These are phyloP conservation scores for Escovopsis sp. DNA, from an alignment of 2,329 filamentous ascomycete species.

Conservation along the genomic window DNA sequence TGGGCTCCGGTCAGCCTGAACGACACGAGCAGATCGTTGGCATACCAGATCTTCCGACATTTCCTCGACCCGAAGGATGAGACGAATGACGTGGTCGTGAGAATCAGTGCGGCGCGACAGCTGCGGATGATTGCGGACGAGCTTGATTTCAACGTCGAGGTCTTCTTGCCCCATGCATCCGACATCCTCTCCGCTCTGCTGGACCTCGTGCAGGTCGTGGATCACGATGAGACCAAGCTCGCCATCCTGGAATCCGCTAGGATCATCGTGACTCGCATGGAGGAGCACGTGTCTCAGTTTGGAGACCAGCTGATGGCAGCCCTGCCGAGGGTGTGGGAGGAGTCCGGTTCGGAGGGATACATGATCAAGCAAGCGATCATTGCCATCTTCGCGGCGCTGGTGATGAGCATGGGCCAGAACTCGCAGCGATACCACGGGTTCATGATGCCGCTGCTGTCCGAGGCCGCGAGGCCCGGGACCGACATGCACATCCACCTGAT, in stretches of 20 bases:
- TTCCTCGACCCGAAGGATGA: slow-evolving; percentile 64
- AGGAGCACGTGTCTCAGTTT: slow-evolving; percentile 50
- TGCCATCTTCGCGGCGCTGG: slow-evolving; percentile 68
- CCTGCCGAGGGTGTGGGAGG: slow-evolving; percentile 71
- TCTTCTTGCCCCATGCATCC: slow-evolving; percentile 64
- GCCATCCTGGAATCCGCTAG: slow-evolving; percentile 78
- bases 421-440: slow-evolving; percentile 66
- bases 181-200: slow-evolving; percentile 61
- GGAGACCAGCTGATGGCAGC: slow-evolving; percentile 72
- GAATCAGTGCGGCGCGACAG: slow-evolving; percentile 78
- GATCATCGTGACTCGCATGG: slow-evolving; percentile 66
- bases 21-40: slow-evolving; percentile 50
- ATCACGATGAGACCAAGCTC: slow-evolving; percentile 78
- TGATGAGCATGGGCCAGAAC: slow-evolving; percentile 68
- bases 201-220: slow-evolving; percentile 62
- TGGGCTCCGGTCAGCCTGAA: slow-evolving; percentile 74
- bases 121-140: slow-evolving; percentile 71
- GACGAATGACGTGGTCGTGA: slow-evolving; percentile 80
- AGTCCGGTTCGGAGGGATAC: slow-evolving; percentile 65
- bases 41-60: slow-evolving; percentile 83
- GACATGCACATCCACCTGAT: slow-evolving; percentile 68
- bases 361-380: slow-evolving; percentile 91
- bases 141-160: slow-evolving; percentile 60
- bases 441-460: slow-evolving; percentile 69
- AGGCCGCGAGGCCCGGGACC: slow-evolving; percentile 63